Evolutionary conservation across 768 basidiomycete species (phyloP).

Genomic region (Panaeolus cyanescens): DNA sequence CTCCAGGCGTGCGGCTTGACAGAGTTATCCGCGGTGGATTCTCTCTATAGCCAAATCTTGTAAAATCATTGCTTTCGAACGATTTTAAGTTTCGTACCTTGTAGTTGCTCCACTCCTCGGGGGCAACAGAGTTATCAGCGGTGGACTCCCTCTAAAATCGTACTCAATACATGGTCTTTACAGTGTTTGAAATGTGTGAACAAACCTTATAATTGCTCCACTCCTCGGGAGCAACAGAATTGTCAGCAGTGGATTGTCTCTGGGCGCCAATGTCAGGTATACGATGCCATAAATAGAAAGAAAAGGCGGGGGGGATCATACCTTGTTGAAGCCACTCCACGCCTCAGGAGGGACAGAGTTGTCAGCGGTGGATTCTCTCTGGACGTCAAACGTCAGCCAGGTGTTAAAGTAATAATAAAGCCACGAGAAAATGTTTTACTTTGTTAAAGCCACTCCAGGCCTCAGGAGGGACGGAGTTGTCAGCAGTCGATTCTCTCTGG

Average conservation of each 20-base stretch:
- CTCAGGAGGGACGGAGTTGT: neutral
- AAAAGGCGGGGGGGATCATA: no score
- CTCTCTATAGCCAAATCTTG: neutral
- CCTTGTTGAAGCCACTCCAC: neutral
- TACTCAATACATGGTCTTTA: neutral
- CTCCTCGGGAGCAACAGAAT: neutral
- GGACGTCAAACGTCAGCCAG: no score
- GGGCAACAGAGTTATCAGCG: neutral
- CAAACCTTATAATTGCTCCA: neutral
- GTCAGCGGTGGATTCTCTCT: neutral
- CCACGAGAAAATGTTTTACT: neutral
- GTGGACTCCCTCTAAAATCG: neutral
- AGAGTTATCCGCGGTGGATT: conserved; percentile 2
- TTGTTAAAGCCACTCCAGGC: neutral
- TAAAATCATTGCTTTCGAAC: neutral
- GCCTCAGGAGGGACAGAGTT: neutral
- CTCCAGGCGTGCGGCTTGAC: conserved; percentile 9
- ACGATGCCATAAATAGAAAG: no score
- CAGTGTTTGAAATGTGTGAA: neutral
- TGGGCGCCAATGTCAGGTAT: no score
- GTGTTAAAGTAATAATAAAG: neutral
- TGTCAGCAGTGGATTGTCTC: neutral
- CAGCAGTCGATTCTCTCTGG: neutral
- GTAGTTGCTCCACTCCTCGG: neutral
- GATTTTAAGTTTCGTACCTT: neutral